phyloP scores from a whole-genome alignment of 495 filamentous ascomycete genomes.

The Hypoxylon lenormandii region DNA sequence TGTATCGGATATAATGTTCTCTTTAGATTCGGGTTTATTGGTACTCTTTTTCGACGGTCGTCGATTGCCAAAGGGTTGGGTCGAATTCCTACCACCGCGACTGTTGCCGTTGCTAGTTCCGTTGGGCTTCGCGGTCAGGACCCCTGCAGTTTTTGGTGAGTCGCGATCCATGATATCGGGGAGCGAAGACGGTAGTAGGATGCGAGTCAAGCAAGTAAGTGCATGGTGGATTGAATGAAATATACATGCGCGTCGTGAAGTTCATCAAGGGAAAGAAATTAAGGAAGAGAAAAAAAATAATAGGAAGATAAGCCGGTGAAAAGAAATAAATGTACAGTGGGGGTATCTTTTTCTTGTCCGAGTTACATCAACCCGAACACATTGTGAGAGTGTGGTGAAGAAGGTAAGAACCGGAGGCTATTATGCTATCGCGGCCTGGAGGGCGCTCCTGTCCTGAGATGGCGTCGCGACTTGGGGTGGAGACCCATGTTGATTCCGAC shows the following conservation, averaged over 20 bases:
- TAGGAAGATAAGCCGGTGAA: slow-evolving; percentile 1
- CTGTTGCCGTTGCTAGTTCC: slow-evolving; percentile 29
- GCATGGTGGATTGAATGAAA: slow-evolving; percentile 30
- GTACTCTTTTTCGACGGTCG: slow-evolving; percentile 22
- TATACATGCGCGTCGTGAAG: slow-evolving; percentile 25
- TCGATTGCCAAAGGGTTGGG: slow-evolving; percentile 37
- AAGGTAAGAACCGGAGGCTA: slow-evolving; percentile 24
- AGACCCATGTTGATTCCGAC: slow-evolving; percentile 35
- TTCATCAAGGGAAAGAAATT: slow-evolving; percentile 27
- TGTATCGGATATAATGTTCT: slow-evolving; percentile 42
- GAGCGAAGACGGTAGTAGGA: slow-evolving; percentile 11
- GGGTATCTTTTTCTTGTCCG: slow-evolving; percentile 21
- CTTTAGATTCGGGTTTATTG: slow-evolving; percentile 39
- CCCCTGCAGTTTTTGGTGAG: slow-evolving; percentile 23
- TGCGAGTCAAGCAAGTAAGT: slow-evolving; percentile 28
- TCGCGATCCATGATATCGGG: slow-evolving; percentile 48
- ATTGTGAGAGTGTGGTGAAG: slow-evolving; percentile 27
- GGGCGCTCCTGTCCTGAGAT: slow-evolving; percentile 21
- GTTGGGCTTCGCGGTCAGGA: slow-evolving; percentile 46
- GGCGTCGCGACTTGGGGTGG: slow-evolving; percentile 39
- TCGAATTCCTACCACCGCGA: slow-evolving; percentile 35
- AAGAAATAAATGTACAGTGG: slow-evolving; percentile 2
- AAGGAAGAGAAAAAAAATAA: slow-evolving; percentile 8
- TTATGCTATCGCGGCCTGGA: slow-evolving; percentile 32
- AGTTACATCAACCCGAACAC: slow-evolving; percentile 23